Base-by-base conservation (phyloP, 2,329 filamentous ascomycete species). In the Diaporthe citriasiana region DNA sequence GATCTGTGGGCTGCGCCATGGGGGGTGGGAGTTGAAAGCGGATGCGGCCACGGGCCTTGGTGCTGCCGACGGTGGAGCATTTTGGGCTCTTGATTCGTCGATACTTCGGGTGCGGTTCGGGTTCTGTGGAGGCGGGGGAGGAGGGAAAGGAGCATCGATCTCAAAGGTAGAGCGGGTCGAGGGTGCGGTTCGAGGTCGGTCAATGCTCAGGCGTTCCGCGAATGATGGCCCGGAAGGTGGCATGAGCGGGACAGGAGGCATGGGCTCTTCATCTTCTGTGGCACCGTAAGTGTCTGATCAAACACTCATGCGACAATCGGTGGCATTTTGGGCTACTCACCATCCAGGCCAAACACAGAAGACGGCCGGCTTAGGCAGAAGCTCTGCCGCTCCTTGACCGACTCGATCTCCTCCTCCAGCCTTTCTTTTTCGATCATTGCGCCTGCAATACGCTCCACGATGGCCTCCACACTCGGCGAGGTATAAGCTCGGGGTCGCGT, bases 361-460 rank as follows among this genome's bases (percentile, higher is more conserved):
- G 88, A 87, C 42, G 89, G 88, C 65, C 89, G 85, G 74, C 79
- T 83, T 25, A 85, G 76, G 76, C 90, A 91, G 45, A 91, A 81
- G 80, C 88, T 92, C 81, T 90, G 89, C 74, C 89, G 87, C 83
- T 91, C 89, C 33, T 91, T 86, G 30, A 89, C 84, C 68, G 89
- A 86, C 70, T 92, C 88, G 70, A 92, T 91, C 76, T 90, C 86
- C 73, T 86, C 87, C 80, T 92, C 86, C 56, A 91, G 81, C 72
- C 83, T 84, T 72, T 93, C 91, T 76, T 89, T 84, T 78, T 92
- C 90, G 71, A 89, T 82, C 83, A 91, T 87, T 65, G 88, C 89
- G 74, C 83, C 85, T 40, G 89, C 89, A 57, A 91, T 88, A 55
- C 88, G 84, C 76, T 89, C 87, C 66, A 89, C 87, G 71, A 91